Conservation (phyloP, 257 asterid genomes). For the Cordia subcordata region DNA sequence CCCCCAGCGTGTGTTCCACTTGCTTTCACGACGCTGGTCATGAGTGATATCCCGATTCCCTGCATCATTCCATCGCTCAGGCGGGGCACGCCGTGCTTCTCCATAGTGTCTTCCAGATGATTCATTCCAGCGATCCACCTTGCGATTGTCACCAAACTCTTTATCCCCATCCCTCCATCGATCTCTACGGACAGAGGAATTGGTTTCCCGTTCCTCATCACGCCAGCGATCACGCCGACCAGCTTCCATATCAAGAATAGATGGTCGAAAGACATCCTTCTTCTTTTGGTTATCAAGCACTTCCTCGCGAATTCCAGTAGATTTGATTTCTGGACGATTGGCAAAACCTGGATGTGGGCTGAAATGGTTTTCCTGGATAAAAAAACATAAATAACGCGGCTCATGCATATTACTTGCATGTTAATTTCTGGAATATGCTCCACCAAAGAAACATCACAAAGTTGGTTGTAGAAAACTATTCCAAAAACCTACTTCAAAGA, state of each 20-base stretch:
- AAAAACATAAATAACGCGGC: not conserved
- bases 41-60: slow-evolving; percentile 63
- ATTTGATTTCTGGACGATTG: slow-evolving; percentile 44
- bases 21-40: slow-evolving; percentile 91
- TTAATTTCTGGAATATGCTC: too few relatives aligned
- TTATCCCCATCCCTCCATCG: slow-evolving; percentile 93
- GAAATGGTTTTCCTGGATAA: slow-evolving; percentile 57
- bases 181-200: slow-evolving; percentile 67
- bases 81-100: slow-evolving; percentile 66
- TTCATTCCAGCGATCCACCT: slow-evolving; percentile 69
- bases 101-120: slow-evolving; percentile 65
- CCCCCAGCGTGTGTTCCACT: slow-evolving; percentile 97
- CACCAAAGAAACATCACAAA: too few relatives aligned
- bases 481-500: not conserved
- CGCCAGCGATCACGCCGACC: slow-evolving; percentile 91
- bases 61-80: slow-evolving; percentile 71
- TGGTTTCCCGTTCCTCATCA: slow-evolving; percentile 93
- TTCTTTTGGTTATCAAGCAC: slow-evolving; percentile 51
- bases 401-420: too few relatives aligned
- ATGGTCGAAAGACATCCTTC: slow-evolving; percentile 93
- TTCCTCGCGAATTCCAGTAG: slow-evolving; percentile 49
- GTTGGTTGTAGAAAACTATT: not conserved
- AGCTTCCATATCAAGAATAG: slow-evolving; percentile 70
- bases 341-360: slow-evolving; percentile 33
- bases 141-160: slow-evolving; percentile 55